Conservation (phyloP, 257 asterid species). For the Lantana camara region DNA sequence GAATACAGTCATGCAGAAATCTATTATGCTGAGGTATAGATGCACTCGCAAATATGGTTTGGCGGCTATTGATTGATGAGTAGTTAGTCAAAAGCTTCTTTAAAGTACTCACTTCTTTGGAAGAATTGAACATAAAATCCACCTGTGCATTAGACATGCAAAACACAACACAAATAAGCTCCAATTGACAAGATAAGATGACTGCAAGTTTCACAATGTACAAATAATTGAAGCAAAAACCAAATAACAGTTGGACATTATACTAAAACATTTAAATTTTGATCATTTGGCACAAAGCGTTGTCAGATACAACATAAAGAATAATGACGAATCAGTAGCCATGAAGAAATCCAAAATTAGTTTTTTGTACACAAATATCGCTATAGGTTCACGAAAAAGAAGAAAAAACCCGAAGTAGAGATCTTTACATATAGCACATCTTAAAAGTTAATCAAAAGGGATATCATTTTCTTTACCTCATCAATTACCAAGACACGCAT, state of each 20-base stretch:
- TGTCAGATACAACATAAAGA: background rate
- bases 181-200: conserved; percentile 4
- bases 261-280: conserved; percentile 5
- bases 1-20: conserved; percentile 77
- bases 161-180: conserved; percentile 21
- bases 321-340: background rate
- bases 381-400: background rate
- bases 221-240: background rate
- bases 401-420: background rate
- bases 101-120: conserved; percentile 78
- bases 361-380: conserved; percentile 2
- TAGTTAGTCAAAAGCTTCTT: conserved; percentile 79
- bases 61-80: conserved; percentile 75
- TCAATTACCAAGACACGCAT: conserved; percentile 87
- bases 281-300: conserved; percentile 11
- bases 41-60: conserved; percentile 92
- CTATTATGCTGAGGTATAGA: conserved; percentile 91
- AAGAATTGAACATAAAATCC: conserved; percentile 89
- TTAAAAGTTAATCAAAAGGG: background rate
- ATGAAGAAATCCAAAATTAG: conserved; percentile 1
- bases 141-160: conserved; percentile 49
- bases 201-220: background rate
- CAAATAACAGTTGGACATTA: conserved; percentile 14
- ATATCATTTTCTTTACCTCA: conserved; percentile 60
- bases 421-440: conserved; percentile 12